A percentile compares a stretch with the other conserved stretches of the same genome.
phyloP scores from a whole-genome alignment of 2,329 filamentous ascomycete genomes.

The Sporothrix sp. region DNA sequence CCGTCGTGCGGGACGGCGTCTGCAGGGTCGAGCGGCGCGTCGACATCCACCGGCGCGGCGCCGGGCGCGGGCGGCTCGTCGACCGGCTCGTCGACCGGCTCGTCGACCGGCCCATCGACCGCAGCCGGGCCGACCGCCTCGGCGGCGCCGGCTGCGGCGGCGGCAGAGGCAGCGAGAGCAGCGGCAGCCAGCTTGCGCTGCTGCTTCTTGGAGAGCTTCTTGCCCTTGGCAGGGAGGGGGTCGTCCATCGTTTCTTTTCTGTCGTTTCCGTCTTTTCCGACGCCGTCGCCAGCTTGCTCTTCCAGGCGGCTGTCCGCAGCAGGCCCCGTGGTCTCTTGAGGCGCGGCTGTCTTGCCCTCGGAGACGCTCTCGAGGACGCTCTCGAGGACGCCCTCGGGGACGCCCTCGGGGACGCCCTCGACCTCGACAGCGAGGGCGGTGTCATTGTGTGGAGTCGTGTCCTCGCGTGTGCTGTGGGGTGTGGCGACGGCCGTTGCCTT shows the following conservation, averaged over 20 bases:
- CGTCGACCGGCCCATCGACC: background rate
- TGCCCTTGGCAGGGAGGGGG: background rate
- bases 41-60: background rate
- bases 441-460: background rate
- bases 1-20: background rate
- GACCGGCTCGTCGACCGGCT: background rate
- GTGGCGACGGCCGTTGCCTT: no score
- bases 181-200: slow-evolving; percentile 14
- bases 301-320: slow-evolving; percentile 11
- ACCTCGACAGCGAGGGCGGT: no score
- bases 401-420: no score
- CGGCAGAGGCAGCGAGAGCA: slow-evolving; percentile 8
- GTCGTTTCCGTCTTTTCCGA: background rate
- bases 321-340: slow-evolving; percentile 10
- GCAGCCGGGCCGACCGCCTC: slow-evolving; percentile 3
- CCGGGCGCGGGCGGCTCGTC: background rate
- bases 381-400: no score
- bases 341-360: background rate
- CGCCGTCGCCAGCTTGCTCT: slow-evolving; percentile 3
- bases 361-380: background rate
- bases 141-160: background rate
- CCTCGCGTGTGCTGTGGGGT: background rate
- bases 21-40: background rate
- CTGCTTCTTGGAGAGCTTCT: slow-evolving; percentile 14
- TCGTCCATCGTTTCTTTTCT: slow-evolving; percentile 1